Evolutionary conservation across 192 early-diverging fungal genomes (phyloP).

Genomic region (Chytriomyces sp.): DNA sequence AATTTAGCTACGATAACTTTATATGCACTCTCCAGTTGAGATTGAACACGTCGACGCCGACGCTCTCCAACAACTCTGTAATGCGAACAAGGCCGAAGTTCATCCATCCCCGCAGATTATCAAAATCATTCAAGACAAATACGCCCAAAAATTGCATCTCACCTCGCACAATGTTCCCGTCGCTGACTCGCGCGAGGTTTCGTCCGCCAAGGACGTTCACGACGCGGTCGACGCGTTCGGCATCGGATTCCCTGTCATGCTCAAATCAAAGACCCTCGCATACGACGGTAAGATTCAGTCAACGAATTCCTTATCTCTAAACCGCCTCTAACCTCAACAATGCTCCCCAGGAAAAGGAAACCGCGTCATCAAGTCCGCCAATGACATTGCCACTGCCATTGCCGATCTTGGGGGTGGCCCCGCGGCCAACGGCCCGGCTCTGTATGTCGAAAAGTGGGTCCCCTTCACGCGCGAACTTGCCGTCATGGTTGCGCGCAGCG

Average conservation of each 20-base stretch:
- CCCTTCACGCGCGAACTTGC: conserved; percentile 91
- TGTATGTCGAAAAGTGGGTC: conserved; percentile 96
- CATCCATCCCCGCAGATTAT: conserved; percentile 85
- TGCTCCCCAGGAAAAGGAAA: conserved; percentile 63
- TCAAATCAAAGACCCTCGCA: conserved; percentile 91
- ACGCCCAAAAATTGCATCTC: conserved; percentile 82
- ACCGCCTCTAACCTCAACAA: too few species aligned
- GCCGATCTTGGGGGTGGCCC: conserved; percentile 59
- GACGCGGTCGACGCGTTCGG: conserved; percentile 38
- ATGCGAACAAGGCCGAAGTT: conserved; percentile 52
- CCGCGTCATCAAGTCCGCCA: conserved; percentile 75
- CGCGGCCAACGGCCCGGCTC: conserved; percentile 56
- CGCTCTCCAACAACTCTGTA: conserved; percentile 56
- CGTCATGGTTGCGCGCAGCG: conserved; percentile 91
- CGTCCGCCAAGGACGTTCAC: conserved; percentile 53
- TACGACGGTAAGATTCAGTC: conserved; percentile 78
- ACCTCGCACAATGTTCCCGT: conserved; percentile 68
- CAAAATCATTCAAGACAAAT: conserved; percentile 96
- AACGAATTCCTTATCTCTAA: too few species aligned
- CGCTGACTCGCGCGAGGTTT: conserved; percentile 65
- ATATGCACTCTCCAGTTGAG: conserved; percentile 62
- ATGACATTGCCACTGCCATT: conserved; percentile 68
- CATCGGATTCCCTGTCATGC: conserved; percentile 93
- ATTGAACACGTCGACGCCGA: conserved; percentile 93
- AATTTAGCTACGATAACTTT: not conserved